Percentiles rank a stretch among this genome's conserved stretches.
Evolutionary conservation across 140 eudicot species (phyloP).

Genomic region (Ambrosia hybrid): DNA sequence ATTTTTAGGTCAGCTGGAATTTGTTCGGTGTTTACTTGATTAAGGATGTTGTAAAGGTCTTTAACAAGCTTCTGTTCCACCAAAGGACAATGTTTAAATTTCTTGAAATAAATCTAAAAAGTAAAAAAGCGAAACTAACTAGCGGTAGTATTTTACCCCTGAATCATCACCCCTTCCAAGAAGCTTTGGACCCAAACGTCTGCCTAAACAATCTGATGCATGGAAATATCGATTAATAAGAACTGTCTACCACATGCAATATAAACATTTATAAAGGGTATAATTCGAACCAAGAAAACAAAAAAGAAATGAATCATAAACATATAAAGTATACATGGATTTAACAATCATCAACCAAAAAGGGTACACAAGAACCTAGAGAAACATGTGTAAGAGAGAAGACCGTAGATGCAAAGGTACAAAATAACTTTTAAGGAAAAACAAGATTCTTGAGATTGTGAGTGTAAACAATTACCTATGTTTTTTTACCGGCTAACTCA

Average conservation of each 20-base stretch:
- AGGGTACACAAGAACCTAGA: background rate
- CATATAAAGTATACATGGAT: slow-evolving; percentile 8
- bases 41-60: slow-evolving; percentile 75
- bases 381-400: background rate
- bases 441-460: too few relatives aligned
- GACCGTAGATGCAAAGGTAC: too few relatives aligned
- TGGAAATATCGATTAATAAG: slow-evolving; percentile 13
- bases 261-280: background rate
- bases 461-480: background rate
- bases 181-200: slow-evolving; percentile 96
- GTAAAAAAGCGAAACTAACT: slow-evolving; percentile 14
- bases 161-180: slow-evolving; percentile 92
- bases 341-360: too few relatives aligned
- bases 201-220: slow-evolving; percentile 91
- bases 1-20: slow-evolving; percentile 69
- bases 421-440: too few relatives aligned
- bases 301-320: background rate
- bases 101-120: slow-evolving; percentile 11
- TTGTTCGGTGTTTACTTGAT: slow-evolving; percentile 84
- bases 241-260: slow-evolving; percentile 13
- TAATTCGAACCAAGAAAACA: slow-evolving; percentile 8
- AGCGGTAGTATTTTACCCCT: slow-evolving; percentile 56
- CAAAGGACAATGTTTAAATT: slow-evolving; percentile 28
- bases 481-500: too few relatives aligned
- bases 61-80: slow-evolving; percentile 76